Percentiles rank a stretch among this genome's conserved stretches.
phyloP scores from a whole-genome alignment of 192 early-diverging fungal species.

The Coemansia sp. region DNA sequence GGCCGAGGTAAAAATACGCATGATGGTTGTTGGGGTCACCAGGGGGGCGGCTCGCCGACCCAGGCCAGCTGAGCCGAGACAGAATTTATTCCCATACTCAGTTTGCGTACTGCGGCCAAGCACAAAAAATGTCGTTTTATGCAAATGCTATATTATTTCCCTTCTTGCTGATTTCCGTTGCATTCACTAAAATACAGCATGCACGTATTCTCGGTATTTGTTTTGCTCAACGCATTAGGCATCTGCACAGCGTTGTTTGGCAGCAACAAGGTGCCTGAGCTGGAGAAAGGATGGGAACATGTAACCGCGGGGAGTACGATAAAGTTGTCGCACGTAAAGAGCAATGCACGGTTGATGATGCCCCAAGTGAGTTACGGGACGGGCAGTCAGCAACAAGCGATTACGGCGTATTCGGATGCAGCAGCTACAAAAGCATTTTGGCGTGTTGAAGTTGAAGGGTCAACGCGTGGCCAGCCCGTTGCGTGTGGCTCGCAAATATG shows the following conservation, averaged over 20 bases:
- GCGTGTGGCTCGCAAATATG: constrained; percentile 23
- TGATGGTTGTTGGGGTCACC: neutral
- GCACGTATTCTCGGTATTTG: neutral
- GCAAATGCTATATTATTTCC: too few relatives aligned
- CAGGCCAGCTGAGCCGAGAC: neutral
- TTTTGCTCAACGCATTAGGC: neutral
- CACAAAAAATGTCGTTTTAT: too few relatives aligned
- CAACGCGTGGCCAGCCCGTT: constrained; percentile 24
- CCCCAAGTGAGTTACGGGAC: constrained; percentile 55
- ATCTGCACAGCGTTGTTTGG: constrained; percentile 18
- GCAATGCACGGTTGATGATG: constrained; percentile 32
- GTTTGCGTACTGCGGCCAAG: too few relatives aligned
- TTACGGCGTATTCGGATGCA: constrained; percentile 33
- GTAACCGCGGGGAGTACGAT: constrained; percentile 48
- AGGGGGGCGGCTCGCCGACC: neutral
- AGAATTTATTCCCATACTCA: too few relatives aligned
- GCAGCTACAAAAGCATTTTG: constrained; percentile 32
- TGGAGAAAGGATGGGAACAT: constrained; percentile 42
- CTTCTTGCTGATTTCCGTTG: neutral
- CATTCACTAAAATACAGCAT: neutral
- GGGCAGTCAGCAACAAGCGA: constrained; percentile 52
- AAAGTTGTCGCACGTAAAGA: constrained; percentile 39
- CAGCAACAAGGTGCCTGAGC: neutral
- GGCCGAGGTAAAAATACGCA: neutral
- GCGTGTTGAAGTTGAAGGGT: constrained; percentile 13